Evolutionary conservation across 169 alveolate genomes (phyloP), one percentile per base, ranked within the genome.

Genomic region (Perkinsus marinus): DNA sequence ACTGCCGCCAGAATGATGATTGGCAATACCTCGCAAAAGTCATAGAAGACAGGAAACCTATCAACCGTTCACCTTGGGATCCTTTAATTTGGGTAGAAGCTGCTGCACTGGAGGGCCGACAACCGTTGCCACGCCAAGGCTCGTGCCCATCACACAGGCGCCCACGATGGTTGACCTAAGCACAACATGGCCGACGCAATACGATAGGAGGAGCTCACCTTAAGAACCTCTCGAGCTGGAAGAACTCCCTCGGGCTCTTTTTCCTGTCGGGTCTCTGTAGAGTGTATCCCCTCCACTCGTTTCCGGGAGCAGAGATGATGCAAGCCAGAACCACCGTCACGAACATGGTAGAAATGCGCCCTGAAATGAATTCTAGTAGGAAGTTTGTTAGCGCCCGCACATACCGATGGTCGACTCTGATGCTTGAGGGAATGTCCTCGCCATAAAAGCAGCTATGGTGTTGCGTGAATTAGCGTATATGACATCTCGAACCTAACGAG

Each of bases 291-390:
- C 91, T 5, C 79, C 57, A 90, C 46, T 90, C 91, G 39, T 90
- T 90, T 7, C 91, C 91, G 10, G 91, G 91, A n/a, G 91, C 91
- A 5, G 91, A 90, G 19, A 90, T 43, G 37, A 90, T 39, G 91
- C 91, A 90, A 6, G 91, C 91, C 39, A 57, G 36, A 30, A 90
- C 43, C n/a, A 90, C 91, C n/a, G 91, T 90, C 39, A 90, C 69
- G 91, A 90, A 90, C 91, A 90, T 90, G 41, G 43, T 90, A 0
- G 57, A 39, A 39, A 90, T 39, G 68, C 91, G 91, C 7, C 91
- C 91, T 26, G 69, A 22, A 43, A 43, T 17, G 79, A 26, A 26
- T 13, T 30, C 3, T 16, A 57, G 79, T 2, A 6, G 37, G 3
- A 57, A 13, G 34, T 5, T 19, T 57, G 79, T 10, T 41, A 30